Percentiles rank a stretch among this genome's conserved stretches.
Conservation (phyloP, 371 early-diverging fungal genomes). For the Scutellospora calospora region DNA sequence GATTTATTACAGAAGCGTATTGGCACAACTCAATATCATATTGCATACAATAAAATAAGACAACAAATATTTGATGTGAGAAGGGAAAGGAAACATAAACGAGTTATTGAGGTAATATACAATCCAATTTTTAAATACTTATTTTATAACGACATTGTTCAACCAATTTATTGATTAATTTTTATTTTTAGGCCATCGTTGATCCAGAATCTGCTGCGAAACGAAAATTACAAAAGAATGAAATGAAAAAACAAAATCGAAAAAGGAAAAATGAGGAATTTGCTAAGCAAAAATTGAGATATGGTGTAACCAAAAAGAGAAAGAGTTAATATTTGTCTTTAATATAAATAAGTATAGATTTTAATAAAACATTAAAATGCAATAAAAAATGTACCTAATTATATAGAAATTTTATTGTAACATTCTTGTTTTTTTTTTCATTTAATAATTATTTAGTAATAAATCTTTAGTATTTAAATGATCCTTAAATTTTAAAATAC, state of each 20-base stretch:
- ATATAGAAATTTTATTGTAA: too few relatives aligned
- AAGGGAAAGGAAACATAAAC: slow-evolving; percentile 70
- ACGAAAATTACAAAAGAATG: slow-evolving; percentile 59
- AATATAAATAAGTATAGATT: too few relatives aligned
- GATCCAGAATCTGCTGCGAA: slow-evolving; percentile 74
- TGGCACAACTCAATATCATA: slow-evolving; percentile 79
- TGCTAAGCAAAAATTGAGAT: slow-evolving; percentile 55
- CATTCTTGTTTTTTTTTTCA: too few relatives aligned
- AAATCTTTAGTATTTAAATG: too few relatives aligned
- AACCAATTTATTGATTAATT: slow-evolving; percentile 57
- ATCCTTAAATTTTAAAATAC: too few relatives aligned
- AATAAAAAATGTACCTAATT: too few relatives aligned
- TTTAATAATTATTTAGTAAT: too few relatives aligned
- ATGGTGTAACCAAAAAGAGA: slow-evolving; percentile 54
- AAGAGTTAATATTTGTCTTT: slow-evolving; percentile 1
- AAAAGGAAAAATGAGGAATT: slow-evolving; percentile 68
- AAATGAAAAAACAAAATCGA: slow-evolving; percentile 65
- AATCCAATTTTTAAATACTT: background rate
- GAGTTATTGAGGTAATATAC: slow-evolving; percentile 63
- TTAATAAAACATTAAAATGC: too few relatives aligned
- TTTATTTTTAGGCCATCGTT: slow-evolving; percentile 60
- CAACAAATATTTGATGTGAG: slow-evolving; percentile 67
- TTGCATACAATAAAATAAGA: slow-evolving; percentile 77
- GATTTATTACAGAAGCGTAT: slow-evolving; percentile 79
- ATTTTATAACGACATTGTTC: background rate